Evolutionary conservation across 148 eudicot genomes (phyloP), one percentile per base, ranked within the genome.

Genomic region (Hydrangea macrophylla): DNA sequence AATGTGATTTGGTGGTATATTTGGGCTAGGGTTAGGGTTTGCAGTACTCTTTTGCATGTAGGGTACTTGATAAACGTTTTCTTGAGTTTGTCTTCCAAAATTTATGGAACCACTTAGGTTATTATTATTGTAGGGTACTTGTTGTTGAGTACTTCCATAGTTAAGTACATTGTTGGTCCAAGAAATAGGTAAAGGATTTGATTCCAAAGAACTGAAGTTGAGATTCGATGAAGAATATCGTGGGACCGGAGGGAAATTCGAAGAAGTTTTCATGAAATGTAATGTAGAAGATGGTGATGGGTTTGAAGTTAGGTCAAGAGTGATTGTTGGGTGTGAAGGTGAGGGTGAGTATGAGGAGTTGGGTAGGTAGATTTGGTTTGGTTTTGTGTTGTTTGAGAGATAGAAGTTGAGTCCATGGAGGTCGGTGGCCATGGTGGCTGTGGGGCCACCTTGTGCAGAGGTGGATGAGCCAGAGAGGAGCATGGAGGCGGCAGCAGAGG

Each of bases 401-500:
- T 83, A 79, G 51, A 80, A 84, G 68, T 79, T 92, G 13, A 79
- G 70, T 0, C 87, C 83, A 22, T 78, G 82, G 27, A 84, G 65
- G 15, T 73, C 64, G 5, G 76, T 5, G 23, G 62, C 56, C 17
- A 56, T 20, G 42, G 82, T 28, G n/a, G 71, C 15, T 20, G 74
- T 17, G 35, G 58, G 7, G 62, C 56, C 35, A 15, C 27, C 20
- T 55, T 69, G 65, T 30, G 48, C 61, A 3, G 92, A 80, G 51
- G 72, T 79, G 53, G 98, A 82, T 51, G 96, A 87, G 32, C 90
- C 92, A 0, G 96, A 89, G 40, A 74, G 30, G 25, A 92, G 62
- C 92, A 92, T 92, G 63, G 80, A 70, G 7, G 92, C 90, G 0
- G 97, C 96, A 0, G 97, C 96, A 0, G 97, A 89, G 1, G 97